These are phyloP conservation scores for Collariella sp. DNA, from an alignment of 495 filamentous ascomycete species.

Conservation along the genomic window DNA sequence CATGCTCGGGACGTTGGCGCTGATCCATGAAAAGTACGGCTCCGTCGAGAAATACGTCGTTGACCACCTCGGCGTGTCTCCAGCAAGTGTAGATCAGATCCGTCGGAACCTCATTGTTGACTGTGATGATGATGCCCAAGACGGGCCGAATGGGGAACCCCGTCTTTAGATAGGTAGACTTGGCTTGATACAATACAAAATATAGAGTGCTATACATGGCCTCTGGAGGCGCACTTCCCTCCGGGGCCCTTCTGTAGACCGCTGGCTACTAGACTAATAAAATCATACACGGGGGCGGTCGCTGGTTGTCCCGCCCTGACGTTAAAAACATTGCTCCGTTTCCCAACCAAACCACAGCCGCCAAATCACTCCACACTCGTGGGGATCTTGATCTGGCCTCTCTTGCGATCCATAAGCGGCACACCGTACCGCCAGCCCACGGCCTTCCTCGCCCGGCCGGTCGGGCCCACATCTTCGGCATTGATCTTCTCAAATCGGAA, in stretches of 20 bases:
- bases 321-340: neutral
- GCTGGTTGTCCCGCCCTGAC: neutral
- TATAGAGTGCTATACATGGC: neutral
- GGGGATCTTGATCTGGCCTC: conserved; percentile 40
- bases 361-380: conserved; percentile 29
- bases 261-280: neutral
- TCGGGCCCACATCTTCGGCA: conserved; percentile 37
- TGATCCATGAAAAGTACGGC: conserved; percentile 46
- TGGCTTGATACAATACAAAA: neutral
- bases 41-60: conserved; percentile 48
- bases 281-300: neutral
- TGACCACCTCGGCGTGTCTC: conserved; percentile 43
- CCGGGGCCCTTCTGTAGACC: neutral
- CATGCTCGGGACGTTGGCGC: conserved; percentile 46
- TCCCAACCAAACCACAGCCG: neutral
- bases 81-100: conserved; percentile 42
- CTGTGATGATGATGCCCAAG: conserved; percentile 18
- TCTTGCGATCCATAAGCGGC: conserved; percentile 41
- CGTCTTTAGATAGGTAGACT: conserved; percentile 1
- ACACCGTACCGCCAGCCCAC: conserved; percentile 54
- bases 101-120: conserved; percentile 40
- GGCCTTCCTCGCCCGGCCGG: conserved; percentile 43
- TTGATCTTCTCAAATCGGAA: conserved; percentile 67
- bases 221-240: neutral
- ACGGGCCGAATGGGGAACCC: conserved; percentile 9